These are phyloP conservation scores for Lactarius quietus DNA, from an alignment of 768 basidiomycete species.

Conservation along the genomic window DNA sequence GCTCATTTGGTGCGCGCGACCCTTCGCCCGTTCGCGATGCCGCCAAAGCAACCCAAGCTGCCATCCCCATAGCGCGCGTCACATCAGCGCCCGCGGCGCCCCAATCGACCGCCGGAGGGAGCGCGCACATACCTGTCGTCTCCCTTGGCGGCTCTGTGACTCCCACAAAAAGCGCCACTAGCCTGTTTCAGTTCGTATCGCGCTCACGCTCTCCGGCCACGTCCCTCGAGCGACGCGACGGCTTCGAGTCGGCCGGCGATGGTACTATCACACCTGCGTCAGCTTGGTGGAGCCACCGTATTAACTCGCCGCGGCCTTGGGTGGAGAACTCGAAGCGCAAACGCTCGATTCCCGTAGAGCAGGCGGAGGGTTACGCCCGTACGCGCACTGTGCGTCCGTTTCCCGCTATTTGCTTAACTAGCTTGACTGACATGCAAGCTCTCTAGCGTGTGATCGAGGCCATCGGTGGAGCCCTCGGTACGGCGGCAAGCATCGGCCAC, in stretches of 20 bases:
- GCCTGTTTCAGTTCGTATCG: slow-evolving; percentile 16
- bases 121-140: slow-evolving; percentile 21
- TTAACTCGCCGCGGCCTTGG: slow-evolving; percentile 30
- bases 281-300: slow-evolving; percentile 29
- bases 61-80: slow-evolving; percentile 15
- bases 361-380: slow-evolving; percentile 30
- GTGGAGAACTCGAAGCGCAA: slow-evolving; percentile 26
- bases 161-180: background rate
- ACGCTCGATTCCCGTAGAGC: slow-evolving; percentile 30
- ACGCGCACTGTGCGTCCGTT: slow-evolving; percentile 30
- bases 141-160: background rate
- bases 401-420: background rate
- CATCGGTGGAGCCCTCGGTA: slow-evolving; percentile 39
- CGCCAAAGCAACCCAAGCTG: background rate
- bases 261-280: slow-evolving; percentile 10
- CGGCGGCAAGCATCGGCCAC: slow-evolving; percentile 40
- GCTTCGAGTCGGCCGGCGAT: slow-evolving; percentile 19
- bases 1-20: slow-evolving; percentile 4
- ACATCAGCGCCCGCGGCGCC: slow-evolving; percentile 10
- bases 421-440: background rate
- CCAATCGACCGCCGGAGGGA: background rate
- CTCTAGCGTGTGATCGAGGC: slow-evolving; percentile 30
- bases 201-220: background rate
- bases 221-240: slow-evolving; percentile 8
- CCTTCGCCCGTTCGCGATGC: slow-evolving; percentile 2